Conservation (phyloP, 2,329 filamentous ascomycete genomes). For the Alternaria panax region DNA sequence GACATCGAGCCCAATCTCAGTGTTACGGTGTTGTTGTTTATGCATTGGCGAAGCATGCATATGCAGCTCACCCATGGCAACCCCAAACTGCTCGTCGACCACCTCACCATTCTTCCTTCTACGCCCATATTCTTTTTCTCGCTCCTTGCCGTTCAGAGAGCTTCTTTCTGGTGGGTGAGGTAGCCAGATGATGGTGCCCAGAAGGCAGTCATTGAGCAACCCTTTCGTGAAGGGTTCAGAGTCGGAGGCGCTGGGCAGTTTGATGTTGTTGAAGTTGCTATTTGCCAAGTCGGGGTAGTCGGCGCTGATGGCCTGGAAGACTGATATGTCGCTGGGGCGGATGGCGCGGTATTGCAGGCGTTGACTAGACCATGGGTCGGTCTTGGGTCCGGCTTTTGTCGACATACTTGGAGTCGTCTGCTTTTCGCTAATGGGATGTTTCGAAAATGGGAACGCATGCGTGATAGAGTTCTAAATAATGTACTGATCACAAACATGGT, state of each 20-base stretch:
- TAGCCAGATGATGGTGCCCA: constrained; percentile 37
- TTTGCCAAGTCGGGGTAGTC: constrained; percentile 36
- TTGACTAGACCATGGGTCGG: constrained; percentile 13
- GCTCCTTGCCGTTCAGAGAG: background rate
- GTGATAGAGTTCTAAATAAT: background rate
- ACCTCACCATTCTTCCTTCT: background rate
- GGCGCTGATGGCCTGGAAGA: constrained; percentile 35
- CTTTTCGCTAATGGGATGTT: background rate
- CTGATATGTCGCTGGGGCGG: constrained; percentile 27
- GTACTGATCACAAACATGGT: fast-evolving
- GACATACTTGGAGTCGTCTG: background rate
- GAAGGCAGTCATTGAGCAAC: constrained; percentile 24
- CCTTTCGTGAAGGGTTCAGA: constrained; percentile 25
- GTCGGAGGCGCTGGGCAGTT: constrained; percentile 24
- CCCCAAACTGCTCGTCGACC: background rate
- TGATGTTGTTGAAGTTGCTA: constrained; percentile 34
- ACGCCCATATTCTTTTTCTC: background rate
- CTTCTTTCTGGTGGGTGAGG: background rate
- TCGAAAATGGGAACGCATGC: background rate
- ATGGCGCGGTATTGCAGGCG: constrained; percentile 39
- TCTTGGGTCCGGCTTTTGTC: background rate
- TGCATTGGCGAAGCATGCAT: constrained; percentile 3
- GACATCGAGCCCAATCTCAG: constrained; percentile 53
- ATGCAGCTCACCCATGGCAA: constrained; percentile 27
- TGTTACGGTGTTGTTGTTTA: constrained; percentile 52